Conservation (phyloP, 192 early-diverging fungal genomes). For the Mortierella alpina region DNA sequence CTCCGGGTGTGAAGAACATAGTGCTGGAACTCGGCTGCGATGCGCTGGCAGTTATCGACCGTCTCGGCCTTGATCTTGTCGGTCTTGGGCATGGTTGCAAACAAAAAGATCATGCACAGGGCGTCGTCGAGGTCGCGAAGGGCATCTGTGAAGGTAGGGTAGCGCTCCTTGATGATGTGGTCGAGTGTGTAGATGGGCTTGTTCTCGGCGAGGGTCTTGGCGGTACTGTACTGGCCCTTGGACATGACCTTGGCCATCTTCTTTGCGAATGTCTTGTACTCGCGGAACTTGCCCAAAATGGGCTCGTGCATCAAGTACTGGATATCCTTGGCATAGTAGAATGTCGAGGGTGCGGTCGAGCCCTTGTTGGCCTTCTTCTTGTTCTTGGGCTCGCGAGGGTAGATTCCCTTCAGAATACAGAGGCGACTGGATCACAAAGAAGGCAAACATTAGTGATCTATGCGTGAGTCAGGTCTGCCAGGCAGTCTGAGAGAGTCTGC, state of each 20-base stretch:
- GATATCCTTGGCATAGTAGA: conserved; percentile 97
- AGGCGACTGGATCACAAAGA: conserved; percentile 72
- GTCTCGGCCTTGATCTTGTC: conserved; percentile 67
- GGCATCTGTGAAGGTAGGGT: conserved; percentile 94
- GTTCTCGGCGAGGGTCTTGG: conserved; percentile 78
- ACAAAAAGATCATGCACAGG: conserved; percentile 95
- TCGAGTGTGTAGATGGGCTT: conserved; percentile 90
- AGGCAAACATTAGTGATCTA: not conserved
- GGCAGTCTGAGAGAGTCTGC: too few relatives aligned
- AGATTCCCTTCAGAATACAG: conserved; percentile 99
- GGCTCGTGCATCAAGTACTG: conserved; percentile 95
- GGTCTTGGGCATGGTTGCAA: conserved; percentile 88
- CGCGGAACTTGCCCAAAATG: conserved; percentile 89
- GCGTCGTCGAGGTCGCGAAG: conserved; percentile 97
- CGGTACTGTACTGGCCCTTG: conserved; percentile 82
- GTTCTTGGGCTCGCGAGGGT: conserved; percentile 94
- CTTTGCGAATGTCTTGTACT: conserved; percentile 88
- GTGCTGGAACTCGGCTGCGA: conserved; percentile 94
- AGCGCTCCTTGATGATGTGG: conserved; percentile 95
- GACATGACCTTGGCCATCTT: conserved; percentile 89
- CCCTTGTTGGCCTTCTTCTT: conserved; percentile 94
- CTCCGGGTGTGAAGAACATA: conserved; percentile 83
- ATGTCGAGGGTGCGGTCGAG: conserved; percentile 85
- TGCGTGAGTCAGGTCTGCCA: not conserved
- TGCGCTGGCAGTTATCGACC: conserved; percentile 80